Base-by-base conservation (phyloP, 441 rosid species). In the Gossypium trilobum region DNA sequence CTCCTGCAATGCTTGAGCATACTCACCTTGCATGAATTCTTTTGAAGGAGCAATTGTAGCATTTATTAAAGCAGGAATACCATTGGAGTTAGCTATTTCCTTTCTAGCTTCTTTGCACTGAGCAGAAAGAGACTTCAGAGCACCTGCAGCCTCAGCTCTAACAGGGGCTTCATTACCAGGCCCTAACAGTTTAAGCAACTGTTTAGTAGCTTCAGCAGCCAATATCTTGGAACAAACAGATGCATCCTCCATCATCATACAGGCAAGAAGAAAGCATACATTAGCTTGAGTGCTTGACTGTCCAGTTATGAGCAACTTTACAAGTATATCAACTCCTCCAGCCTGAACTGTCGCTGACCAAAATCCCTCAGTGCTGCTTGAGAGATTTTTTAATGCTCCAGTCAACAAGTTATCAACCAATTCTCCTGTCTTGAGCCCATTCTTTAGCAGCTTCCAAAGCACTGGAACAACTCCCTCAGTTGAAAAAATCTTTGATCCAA, bases 391-490 rank as follows among this genome's bases (percentile, higher is more conserved):
- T 36, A 96, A 83, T 50, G 98, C 97, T 78, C 99, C 99, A 65
- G 99, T 91, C 76, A 96, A 86, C 73, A 96, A 88, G 76, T 83
- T 85, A 84, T 93, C 91, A 72, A 96, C 98, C 82, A 88, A 77
- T 57, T 88, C 90, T 60, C 92, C 97, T 65, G 84, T 82, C 83
- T 93, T 90, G 19, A 79, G 85, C 71, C 99, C 97, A 76, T 80
- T 88, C 57, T 82, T 82, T 72, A 91, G 86, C 80, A 89, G 92
- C 81, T 87, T 91, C 98, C 99, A 96, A 10, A 93, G 87, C 77
- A 81, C 95, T 0, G 98, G 99, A 74, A 96, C 98, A 78, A 96
- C 99, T 78, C 98, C 99, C 88, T 96, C 99, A 3, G 99, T 93
- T 60, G 99, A 96, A 86, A 96, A 96, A 59, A 96, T 96, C 72